Conservation (phyloP, 371 early-diverging fungal genomes). For the Mucor circinelloides region DNA sequence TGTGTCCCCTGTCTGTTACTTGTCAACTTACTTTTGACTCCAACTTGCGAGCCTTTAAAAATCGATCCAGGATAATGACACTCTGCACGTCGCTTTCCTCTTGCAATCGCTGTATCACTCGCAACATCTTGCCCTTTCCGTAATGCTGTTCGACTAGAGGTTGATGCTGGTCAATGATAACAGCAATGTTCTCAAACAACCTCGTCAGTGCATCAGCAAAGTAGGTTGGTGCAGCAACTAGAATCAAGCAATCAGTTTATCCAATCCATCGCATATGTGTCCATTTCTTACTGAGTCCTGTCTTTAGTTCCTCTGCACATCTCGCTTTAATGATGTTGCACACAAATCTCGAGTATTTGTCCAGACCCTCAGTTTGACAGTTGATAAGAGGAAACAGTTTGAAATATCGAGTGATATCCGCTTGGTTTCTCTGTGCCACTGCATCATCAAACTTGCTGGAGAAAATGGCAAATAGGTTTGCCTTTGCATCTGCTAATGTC, state of each 20-base stretch:
- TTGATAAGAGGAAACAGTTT: conserved; percentile 88
- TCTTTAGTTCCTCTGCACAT: conserved; percentile 67
- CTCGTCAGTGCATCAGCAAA: conserved; percentile 77
- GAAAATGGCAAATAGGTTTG: conserved; percentile 68
- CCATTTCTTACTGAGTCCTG: conserved; percentile 37
- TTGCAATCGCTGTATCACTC: conserved; percentile 85
- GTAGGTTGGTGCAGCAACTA: conserved; percentile 54
- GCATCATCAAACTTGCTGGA: conserved; percentile 81
- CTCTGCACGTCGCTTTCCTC: conserved; percentile 84
- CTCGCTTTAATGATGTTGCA: conserved; percentile 73
- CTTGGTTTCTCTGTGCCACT: conserved; percentile 66
- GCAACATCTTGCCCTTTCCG: conserved; percentile 84
- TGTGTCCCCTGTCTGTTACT: too few relatives aligned
- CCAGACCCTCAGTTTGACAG: conserved; percentile 81
- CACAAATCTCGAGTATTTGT: conserved; percentile 83
- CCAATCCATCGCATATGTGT: background rate
- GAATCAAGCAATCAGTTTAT: background rate
- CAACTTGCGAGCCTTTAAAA: conserved; percentile 48
- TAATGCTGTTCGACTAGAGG: conserved; percentile 81
- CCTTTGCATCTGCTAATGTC: conserved; percentile 63
- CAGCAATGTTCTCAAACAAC: conserved; percentile 87
- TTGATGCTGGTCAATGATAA: conserved; percentile 83
- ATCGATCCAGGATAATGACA: conserved; percentile 74
- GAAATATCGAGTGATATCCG: conserved; percentile 82
- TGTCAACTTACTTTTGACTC: conserved; percentile 38